Percentiles rank a stretch among this genome's conserved stretches.
Conservation (phyloP, 352 stramenopile species). For the Blastocystis sp. region DNA sequence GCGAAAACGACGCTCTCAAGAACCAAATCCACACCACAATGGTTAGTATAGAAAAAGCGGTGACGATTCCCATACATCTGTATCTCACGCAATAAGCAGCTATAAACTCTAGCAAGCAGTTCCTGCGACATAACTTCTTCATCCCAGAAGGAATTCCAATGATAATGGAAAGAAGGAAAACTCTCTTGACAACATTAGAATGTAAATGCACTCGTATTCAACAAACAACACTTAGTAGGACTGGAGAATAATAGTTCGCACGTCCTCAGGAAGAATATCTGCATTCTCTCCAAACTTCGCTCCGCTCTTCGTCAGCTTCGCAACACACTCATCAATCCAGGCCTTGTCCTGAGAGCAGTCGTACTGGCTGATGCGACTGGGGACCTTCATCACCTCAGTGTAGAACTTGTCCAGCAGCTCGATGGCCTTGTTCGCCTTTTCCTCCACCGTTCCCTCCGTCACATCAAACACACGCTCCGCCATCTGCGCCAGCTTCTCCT, state of each 20-base stretch:
- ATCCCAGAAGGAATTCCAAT: too few relatives aligned
- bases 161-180: too few relatives aligned
- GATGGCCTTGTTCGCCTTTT: slow-evolving; percentile 35
- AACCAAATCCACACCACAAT: too few relatives aligned
- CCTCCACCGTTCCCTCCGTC: slow-evolving; percentile 46
- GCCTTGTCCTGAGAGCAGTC: slow-evolving; percentile 27
- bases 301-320: background rate
- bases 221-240: slow-evolving; percentile 60
- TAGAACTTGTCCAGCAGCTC: slow-evolving; percentile 59
- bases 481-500: slow-evolving; percentile 57
- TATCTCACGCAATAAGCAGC: too few relatives aligned
- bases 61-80: too few relatives aligned
- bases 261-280: slow-evolving; percentile 55
- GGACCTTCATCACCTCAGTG: slow-evolving; percentile 53
- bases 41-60: too few relatives aligned
- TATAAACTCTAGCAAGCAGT: too few relatives aligned
- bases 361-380: slow-evolving; percentile 50
- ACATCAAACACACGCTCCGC: slow-evolving; percentile 54
- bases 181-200: too few relatives aligned
- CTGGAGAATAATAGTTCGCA: slow-evolving; percentile 1
- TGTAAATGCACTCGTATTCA: background rate
- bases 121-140: too few relatives aligned
- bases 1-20: too few relatives aligned
- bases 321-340: slow-evolving; percentile 39
- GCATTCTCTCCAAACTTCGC: slow-evolving; percentile 54